A percentile compares a stretch with the other conserved stretches of the same genome.
Conservation (phyloP, 768 basidiomycete species). For the Leccinellum albellum region DNA sequence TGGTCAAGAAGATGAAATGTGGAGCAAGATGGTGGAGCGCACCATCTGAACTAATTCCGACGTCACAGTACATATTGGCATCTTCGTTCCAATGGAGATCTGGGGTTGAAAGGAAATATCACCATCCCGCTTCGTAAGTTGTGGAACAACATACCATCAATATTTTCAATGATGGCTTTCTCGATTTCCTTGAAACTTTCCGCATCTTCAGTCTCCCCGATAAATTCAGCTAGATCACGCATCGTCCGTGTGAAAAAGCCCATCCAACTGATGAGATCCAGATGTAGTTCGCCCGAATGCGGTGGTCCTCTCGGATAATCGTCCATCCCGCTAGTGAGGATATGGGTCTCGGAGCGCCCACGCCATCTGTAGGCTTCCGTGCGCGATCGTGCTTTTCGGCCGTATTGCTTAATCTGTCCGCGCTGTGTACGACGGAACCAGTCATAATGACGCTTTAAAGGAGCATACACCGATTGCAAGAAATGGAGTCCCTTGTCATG, state of each 20-base stretch:
- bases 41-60: slow-evolving; percentile 83
- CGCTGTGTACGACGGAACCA: slow-evolving; percentile 96
- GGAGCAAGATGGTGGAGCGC: slow-evolving; percentile 6
- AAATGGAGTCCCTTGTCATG: slow-evolving; percentile 61
- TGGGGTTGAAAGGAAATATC: slow-evolving; percentile 26
- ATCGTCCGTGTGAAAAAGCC: slow-evolving; percentile 94
- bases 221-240: slow-evolving; percentile 81
- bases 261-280: slow-evolving; percentile 96
- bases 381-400: slow-evolving; percentile 76
- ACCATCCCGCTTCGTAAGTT: neutral
- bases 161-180: slow-evolving; percentile 75
- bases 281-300: slow-evolving; percentile 86
- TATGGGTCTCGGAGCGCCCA: slow-evolving; percentile 79
- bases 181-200: slow-evolving; percentile 75
- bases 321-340: slow-evolving; percentile 93
- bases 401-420: slow-evolving; percentile 91
- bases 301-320: slow-evolving; percentile 92
- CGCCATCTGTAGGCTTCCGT: slow-evolving; percentile 94
- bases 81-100: slow-evolving; percentile 94
- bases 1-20: neutral
- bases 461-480: slow-evolving; percentile 76
- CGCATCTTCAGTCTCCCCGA: slow-evolving; percentile 83
- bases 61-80: slow-evolving; percentile 90
- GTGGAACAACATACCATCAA: slow-evolving; percentile 58
- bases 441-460: slow-evolving; percentile 86